Evolutionary conservation across 2,329 filamentous ascomycete genomes (phyloP).

Genomic region (Colletotrichum tanaceti): DNA sequence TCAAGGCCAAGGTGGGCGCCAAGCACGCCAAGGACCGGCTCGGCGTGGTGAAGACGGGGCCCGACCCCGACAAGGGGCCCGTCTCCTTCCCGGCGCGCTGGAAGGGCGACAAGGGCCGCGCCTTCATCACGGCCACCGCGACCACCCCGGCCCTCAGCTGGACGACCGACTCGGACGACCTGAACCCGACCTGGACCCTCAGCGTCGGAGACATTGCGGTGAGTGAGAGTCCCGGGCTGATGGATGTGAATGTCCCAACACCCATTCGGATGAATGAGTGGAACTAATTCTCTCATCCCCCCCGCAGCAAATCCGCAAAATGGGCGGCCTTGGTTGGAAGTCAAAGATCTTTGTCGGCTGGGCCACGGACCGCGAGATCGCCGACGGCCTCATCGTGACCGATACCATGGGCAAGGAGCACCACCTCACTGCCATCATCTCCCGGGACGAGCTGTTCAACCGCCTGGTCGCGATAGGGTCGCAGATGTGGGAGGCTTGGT

Average conservation of each 20-base stretch:
- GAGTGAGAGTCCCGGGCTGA: no score
- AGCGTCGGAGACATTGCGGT: slow-evolving; percentile 73
- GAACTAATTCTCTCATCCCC: background rate
- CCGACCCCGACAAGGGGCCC: slow-evolving; percentile 69
- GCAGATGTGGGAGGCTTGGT: slow-evolving; percentile 88
- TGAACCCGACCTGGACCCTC: slow-evolving; percentile 76
- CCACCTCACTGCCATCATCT: slow-evolving; percentile 76
- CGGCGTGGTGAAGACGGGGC: slow-evolving; percentile 68
- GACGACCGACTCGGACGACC: slow-evolving; percentile 64
- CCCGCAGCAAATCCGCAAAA: slow-evolving; percentile 74
- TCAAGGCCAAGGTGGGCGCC: slow-evolving; percentile 73
- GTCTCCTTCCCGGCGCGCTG: slow-evolving; percentile 80
- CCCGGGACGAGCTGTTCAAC: slow-evolving; percentile 85
- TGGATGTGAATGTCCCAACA: no score
- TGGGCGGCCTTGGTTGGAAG: slow-evolving; percentile 88
- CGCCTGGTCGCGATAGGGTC: slow-evolving; percentile 78
- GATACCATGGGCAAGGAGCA: slow-evolving; percentile 66
- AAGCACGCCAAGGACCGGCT: slow-evolving; percentile 75
- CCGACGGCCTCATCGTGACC: slow-evolving; percentile 77
- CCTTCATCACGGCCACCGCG: slow-evolving; percentile 75
- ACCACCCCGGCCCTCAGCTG: slow-evolving; percentile 77
- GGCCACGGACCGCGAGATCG: slow-evolving; percentile 78
- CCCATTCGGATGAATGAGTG: fast-evolving
- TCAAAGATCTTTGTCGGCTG: slow-evolving; percentile 84
- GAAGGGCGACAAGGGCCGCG: slow-evolving; percentile 76